Percentiles rank a stretch among this genome's conserved stretches.
These are phyloP conservation scores for Lachnellula hyalina DNA, from an alignment of 2,329 filamentous ascomycete genomes.

Conservation along the genomic window DNA sequence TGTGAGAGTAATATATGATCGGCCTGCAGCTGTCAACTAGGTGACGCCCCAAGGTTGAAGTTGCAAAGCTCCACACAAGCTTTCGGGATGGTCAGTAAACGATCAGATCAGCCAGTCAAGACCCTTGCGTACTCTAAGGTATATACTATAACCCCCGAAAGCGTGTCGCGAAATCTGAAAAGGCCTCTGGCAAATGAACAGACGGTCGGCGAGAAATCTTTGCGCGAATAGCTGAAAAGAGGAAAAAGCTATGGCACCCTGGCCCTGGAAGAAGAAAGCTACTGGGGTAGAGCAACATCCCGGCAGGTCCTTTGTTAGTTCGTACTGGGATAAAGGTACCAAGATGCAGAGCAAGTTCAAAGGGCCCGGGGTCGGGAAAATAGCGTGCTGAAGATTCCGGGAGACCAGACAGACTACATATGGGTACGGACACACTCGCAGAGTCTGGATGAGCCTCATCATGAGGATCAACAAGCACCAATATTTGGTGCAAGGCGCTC, in stretches of 20 bases:
- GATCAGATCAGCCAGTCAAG: conserved; percentile 2
- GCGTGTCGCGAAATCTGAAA: conserved; percentile 14
- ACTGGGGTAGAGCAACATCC: neutral
- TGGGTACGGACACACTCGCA: neutral
- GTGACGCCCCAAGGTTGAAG: conserved; percentile 15
- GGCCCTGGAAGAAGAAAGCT: neutral
- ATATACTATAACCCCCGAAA: conserved; percentile 13
- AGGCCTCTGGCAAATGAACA: conserved; percentile 7
- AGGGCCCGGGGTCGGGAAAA: neutral
- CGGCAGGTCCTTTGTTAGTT: neutral
- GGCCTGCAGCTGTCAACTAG: conserved; percentile 6
- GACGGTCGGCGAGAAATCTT: conserved; percentile 4
- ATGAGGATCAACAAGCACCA: neutral
- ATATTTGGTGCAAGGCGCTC: too few species aligned
- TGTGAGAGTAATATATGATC: conserved; percentile 19
- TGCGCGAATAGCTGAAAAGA: conserved; percentile 14
- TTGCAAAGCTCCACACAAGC: conserved; percentile 9
- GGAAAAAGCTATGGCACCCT: conserved; percentile 26
- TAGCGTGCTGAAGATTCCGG: neutral
- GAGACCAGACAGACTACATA: neutral
- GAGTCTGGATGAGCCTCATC: conserved; percentile 2
- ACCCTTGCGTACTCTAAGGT: conserved; percentile 4
- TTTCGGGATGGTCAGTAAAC: conserved; percentile 10
- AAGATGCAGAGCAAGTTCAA: neutral
- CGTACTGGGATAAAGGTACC: neutral